These are phyloP conservation scores for Suillus cothurnatus DNA, from an alignment of 768 basidiomycete genomes.

Conservation along the genomic window DNA sequence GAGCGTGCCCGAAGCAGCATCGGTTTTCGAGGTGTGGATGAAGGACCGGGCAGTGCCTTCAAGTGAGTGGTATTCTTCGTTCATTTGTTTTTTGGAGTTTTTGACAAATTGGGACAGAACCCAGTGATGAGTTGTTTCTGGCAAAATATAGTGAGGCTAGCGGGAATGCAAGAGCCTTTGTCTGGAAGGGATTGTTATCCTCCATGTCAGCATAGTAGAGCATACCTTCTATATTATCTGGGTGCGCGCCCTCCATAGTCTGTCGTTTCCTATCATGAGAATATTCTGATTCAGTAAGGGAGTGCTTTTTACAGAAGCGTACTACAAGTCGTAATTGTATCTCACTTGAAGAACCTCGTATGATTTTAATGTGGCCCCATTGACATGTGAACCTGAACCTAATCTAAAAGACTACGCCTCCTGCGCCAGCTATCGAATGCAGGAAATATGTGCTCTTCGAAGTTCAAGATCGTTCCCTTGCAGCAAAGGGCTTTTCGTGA, in stretches of 20 bases:
- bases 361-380: not conserved
- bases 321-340: not conserved
- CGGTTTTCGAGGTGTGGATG: conserved; percentile 78
- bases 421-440: not conserved
- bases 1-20: conserved; percentile 66
- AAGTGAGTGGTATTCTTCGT: conserved; percentile 35
- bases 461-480: not conserved
- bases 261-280: not conserved
- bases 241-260: not conserved
- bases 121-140: conserved; percentile 74
- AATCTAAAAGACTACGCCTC: not conserved
- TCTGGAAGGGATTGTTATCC: conserved; percentile 61
- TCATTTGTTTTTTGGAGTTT: not conserved
- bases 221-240: no score
- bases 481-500: not conserved
- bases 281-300: not conserved
- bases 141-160: conserved; percentile 75
- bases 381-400: not conserved
- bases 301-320: not conserved
- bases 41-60: conserved; percentile 57
- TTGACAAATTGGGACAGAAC: conserved; percentile 24
- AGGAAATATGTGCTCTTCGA: not conserved
- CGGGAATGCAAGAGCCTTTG: conserved; percentile 82
- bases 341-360: not conserved
- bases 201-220: conserved; percentile 24